A percentile compares a stretch with the other conserved stretches of the same genome.
Evolutionary conservation across 495 filamentous ascomycete species (phyloP).

Genomic region (Neurospora intermedia): DNA sequence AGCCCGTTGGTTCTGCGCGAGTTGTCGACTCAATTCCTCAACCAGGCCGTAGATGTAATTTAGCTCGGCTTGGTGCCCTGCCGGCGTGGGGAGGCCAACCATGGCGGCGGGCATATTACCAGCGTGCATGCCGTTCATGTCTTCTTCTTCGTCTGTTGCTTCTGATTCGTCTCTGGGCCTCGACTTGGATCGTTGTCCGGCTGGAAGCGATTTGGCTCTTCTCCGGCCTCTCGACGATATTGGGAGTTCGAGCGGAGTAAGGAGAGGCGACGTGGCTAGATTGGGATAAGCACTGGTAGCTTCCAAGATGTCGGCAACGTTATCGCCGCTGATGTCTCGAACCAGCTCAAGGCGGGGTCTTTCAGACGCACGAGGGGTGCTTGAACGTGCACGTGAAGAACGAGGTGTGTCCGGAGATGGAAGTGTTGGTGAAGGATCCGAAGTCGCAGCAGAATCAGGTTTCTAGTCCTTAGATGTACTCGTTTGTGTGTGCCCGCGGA

Average conservation of each 20-base stretch:
- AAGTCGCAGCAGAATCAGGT: not conserved
- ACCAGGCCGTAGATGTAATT: slow-evolving; percentile 79
- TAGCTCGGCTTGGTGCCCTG: slow-evolving; percentile 79
- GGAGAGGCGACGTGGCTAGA: not conserved
- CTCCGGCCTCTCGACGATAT: not conserved
- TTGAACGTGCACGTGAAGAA: not conserved
- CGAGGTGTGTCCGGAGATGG: not conserved
- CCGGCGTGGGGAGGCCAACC: slow-evolving; percentile 52
- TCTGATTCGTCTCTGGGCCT: slow-evolving; percentile 3
- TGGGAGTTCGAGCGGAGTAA: not conserved
- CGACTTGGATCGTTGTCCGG: not conserved
- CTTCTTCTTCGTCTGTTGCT: slow-evolving; percentile 17
- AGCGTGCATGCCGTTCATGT: slow-evolving; percentile 53
- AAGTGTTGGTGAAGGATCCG: not conserved
- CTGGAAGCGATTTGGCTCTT: not conserved
- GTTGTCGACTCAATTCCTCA: slow-evolving; percentile 63
- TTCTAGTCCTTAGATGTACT: not conserved
- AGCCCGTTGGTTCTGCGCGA: slow-evolving; percentile 67
- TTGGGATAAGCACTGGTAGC: not conserved
- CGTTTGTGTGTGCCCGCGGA: not conserved
- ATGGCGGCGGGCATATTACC: slow-evolving; percentile 34
- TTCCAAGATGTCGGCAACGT: not conserved
- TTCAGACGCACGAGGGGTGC: not conserved
- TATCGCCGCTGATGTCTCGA: not conserved
- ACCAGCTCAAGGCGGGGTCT: not conserved